Conservation (phyloP, 306 rosid species). For the Neltuma alba region DNA sequence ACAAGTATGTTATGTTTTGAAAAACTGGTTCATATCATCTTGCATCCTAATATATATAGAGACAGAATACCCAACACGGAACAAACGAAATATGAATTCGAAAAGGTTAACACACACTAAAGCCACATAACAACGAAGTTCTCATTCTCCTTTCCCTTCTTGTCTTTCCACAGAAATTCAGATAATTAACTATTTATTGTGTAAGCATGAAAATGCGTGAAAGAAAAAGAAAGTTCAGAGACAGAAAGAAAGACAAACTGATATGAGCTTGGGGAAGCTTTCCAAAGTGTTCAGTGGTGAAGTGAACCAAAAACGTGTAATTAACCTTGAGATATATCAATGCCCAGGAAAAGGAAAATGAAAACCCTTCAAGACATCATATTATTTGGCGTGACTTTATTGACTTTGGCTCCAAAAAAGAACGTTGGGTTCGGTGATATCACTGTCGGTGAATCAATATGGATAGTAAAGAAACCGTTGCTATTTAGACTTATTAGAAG, state of each 20-base stretch:
- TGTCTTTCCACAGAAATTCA: neutral
- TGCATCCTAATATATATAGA: no score
- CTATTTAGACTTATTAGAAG: neutral
- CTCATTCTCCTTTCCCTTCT: neutral
- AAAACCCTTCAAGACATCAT: slow-evolving; percentile 12
- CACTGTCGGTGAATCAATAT: neutral
- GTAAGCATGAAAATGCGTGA: neutral
- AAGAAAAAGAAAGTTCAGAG: neutral
- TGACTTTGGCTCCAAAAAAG: slow-evolving; percentile 37
- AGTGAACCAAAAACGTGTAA: slow-evolving; percentile 6
- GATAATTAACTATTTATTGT: neutral
- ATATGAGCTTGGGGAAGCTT: slow-evolving; percentile 4
- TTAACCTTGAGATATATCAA: neutral
- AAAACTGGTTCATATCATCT: no score
- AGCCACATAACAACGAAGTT: neutral
- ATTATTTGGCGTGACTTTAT: slow-evolving; percentile 34
- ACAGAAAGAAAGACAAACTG: slow-evolving; percentile 9
- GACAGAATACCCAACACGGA: neutral
- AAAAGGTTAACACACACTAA: neutral
- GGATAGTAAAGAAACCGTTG: neutral
- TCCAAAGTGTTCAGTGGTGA: neutral
- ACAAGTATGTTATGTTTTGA: no score
- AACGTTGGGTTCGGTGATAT: neutral
- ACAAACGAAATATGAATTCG: no score
- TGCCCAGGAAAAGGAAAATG: neutral